phyloP scores from a whole-genome alignment of 2,329 filamentous ascomycete species.

The Colletotrichum eremochloae region DNA sequence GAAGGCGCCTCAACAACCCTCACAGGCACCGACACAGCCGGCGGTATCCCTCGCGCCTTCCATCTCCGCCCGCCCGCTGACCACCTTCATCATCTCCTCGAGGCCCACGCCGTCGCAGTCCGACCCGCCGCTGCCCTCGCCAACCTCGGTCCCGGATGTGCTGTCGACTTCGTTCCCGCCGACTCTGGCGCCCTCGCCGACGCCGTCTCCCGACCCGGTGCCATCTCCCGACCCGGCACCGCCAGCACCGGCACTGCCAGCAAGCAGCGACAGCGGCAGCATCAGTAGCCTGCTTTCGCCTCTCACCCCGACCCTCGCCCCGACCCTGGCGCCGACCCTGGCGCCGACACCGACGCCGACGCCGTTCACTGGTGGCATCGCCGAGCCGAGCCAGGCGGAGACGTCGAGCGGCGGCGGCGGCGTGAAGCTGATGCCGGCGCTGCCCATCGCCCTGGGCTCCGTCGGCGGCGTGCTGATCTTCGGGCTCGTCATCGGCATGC shows the following conservation, averaged over 20 bases:
- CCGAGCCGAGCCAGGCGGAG: slow-evolving; percentile 32
- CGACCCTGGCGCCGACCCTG: not conserved
- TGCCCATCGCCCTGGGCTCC: slow-evolving; percentile 41
- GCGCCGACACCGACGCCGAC: slow-evolving; percentile 18
- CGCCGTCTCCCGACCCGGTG: slow-evolving; percentile 14
- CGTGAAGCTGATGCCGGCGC: slow-evolving; percentile 41
- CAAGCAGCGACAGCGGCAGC: not conserved
- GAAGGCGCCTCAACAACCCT: not conserved
- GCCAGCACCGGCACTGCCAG: not conserved
- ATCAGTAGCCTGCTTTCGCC: not conserved
- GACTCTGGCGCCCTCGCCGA: slow-evolving; percentile 2
- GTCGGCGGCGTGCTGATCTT: slow-evolving; percentile 40
- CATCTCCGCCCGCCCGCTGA: slow-evolving; percentile 18
- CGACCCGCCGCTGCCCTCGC: slow-evolving; percentile 22
- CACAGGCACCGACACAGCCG: slow-evolving; percentile 8
- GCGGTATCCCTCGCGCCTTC: not conserved
- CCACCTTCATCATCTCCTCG: slow-evolving; percentile 37
- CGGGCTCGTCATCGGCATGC: slow-evolving; percentile 33
- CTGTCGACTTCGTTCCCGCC: slow-evolving; percentile 13
- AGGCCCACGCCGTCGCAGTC: slow-evolving; percentile 25
- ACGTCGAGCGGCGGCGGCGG: slow-evolving; percentile 3
- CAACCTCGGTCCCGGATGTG: slow-evolving; percentile 19
- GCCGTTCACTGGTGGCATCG: slow-evolving; percentile 15
- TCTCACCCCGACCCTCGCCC: not conserved
- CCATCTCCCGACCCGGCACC: slow-evolving; percentile 14